Evolutionary conservation across 2,329 filamentous ascomycete species (phyloP), one percentile per base, ranked within the genome.

Genomic region (Beauveria bassiana): DNA sequence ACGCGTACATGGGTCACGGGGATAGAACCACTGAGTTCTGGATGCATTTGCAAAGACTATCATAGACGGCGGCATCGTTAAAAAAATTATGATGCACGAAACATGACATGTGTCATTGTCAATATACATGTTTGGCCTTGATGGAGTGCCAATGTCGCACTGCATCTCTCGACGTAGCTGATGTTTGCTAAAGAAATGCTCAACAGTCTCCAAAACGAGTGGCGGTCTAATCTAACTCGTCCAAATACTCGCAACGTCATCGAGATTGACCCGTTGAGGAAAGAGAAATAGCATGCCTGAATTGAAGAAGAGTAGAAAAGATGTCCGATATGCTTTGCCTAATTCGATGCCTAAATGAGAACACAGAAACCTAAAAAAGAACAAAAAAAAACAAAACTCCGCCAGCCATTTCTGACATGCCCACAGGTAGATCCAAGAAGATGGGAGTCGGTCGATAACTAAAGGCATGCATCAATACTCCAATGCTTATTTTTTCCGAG

Each of bases 401-500:
- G 57, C 18, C 40, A 45, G 47, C 57, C 26, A 16, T 46, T 28
- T 42, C 26, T 16, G 26, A 18, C n/a, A 24, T 53, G 49, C 26
- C 8, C 26, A 38, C 14, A 40, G 31, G 22, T 12, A 22, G 20
- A 31, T 53, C 49, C 40, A 12, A n/a, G 5, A 46, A 26, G 28
- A 31, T 7, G 8, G 20, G 22, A 53, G 46, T 20, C 18, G 14
- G 42, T 40, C 1, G 40, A 40, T 24, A 38, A 24, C 20, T 10
- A 47, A 54, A 47, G 40, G 10, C 2, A 54, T 42, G 58, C 50
- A 40, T 47, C 24, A 46, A 60, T 26, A 38, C 58, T 47, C 42
- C 58, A 54, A 60, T 60, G 58, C 40, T 45, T 26, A 18, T 50
- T 22, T 56, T 45, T 60, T 28, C 57, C 34, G 31, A 46, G 58